Evolutionary conservation across 345 rosid species (phyloP), one percentile per base, ranked within the genome.

Genomic region (Xanthoceras sorbifolium): DNA sequence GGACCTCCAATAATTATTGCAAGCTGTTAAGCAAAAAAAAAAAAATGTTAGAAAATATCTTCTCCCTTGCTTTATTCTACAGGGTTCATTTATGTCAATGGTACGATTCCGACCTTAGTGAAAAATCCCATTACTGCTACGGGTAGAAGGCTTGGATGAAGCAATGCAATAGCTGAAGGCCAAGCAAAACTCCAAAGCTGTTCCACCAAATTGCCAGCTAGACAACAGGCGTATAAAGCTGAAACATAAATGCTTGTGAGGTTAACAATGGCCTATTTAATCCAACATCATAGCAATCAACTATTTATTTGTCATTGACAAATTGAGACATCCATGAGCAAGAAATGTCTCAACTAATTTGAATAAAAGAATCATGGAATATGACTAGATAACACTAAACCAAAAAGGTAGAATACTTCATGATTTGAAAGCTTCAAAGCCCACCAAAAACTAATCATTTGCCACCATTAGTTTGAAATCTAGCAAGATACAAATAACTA

Each of bases 161-260:
- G 90, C 92, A 95, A 67, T 10, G 97, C 98, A 67, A 95, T 93
- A 44, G 99, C 93, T 62, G 97, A 92, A 2, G 99, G 99, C 98
- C 97, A 95, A 69, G 96, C 94, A 77, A 95, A 95, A 76, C 84
- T 92, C 99, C 98, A 93, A 1, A 95, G 90, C 77, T 91, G 96
- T 69, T 95, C 99, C 78, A 95, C 99, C 71, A 93, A 77, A 82
- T 93, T 93, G 44, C 92, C 98, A 36, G 93, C 92, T 42, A 95
- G 69, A 82, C 87, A 89, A 76, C 87, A 87, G 17, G 98, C 93
- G 78, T 95, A 93, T 36, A 95, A 82, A 64, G 91, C 93, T 91
- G 90, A 74, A 80, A 76, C 64, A 74, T 50, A 70, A 9, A 50
- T 71, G 18, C 15, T 55, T 18, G 28, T 29, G 68, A 74, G 36